Percentiles rank a stretch among this genome's conserved stretches.
phyloP scores from a whole-genome alignment of 176 grass and related monocot species.

The Oryza australiensis region DNA sequence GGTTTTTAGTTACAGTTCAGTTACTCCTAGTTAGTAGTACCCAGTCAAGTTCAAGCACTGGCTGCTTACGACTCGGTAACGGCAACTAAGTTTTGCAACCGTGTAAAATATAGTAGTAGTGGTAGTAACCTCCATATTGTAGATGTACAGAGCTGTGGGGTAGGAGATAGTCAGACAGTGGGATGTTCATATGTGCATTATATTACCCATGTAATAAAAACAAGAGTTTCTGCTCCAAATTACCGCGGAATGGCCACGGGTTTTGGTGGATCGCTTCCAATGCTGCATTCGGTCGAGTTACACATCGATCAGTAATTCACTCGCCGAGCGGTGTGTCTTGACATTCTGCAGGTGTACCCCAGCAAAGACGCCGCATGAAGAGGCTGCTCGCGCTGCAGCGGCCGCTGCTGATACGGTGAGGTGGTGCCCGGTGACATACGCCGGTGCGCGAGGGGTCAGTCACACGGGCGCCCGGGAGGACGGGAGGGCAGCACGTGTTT shows the following conservation, averaged over 20 bases:
- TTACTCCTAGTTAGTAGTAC: constrained; percentile 24
- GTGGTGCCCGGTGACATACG: background rate
- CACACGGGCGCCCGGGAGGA: background rate
- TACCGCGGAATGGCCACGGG: background rate
- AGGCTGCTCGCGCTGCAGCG: background rate
- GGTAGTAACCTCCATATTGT: constrained; percentile 2
- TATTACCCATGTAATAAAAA: constrained; percentile 26
- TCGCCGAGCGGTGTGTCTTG: background rate
- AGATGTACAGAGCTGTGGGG: constrained; percentile 29
- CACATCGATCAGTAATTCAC: constrained; percentile 6
- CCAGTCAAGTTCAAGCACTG: background rate
- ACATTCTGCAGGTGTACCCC: background rate
- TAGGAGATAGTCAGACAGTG: background rate
- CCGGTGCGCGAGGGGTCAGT: background rate
- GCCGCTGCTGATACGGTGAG: background rate
- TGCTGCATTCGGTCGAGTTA: background rate
- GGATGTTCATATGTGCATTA: background rate
- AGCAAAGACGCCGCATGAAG: constrained; percentile 15
- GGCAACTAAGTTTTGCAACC: constrained; percentile 44
- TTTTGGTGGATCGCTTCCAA: background rate
- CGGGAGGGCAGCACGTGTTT: constrained; percentile 31
- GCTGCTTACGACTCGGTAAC: constrained; percentile 29
- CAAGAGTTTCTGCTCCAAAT: constrained; percentile 7
- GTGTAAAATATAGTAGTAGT: constrained; percentile 34
- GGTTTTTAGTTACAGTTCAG: constrained; percentile 31